Base-by-base conservation (phyloP, 371 early-diverging fungal species). In the Apophysomyces trapeziformis region DNA sequence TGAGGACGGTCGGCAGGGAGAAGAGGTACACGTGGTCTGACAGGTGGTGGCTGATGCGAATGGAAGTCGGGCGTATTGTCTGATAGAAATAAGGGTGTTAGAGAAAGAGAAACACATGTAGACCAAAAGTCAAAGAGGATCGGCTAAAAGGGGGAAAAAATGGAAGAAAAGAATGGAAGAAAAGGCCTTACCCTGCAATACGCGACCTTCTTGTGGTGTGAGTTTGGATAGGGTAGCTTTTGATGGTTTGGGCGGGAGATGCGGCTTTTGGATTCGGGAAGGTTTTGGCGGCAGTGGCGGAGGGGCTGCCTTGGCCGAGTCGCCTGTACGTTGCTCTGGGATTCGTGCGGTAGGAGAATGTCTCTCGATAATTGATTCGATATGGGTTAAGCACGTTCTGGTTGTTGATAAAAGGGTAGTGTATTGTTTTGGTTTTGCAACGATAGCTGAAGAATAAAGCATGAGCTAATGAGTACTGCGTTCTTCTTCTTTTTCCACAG, bases 271-370 rank as follows among this genome's bases (percentile, higher is more conserved):
- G 63, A 76, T 74, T 21, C 71, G 67, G 7, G 68, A 71, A 6
- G 80, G 80, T 63, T 79, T 79, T 11, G 80, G 80, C 9, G 80
- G 80, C 35, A 76, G 38, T 14, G 79, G 80, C 14, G 80, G 80
- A 2, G 71, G 72, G 18, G 66, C 46, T 12, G 41, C 44, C 36
- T 64, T 66, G 11, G 57, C 14, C n/a, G 66, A 38, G 35, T 64
- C 67, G 21, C 68, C 66, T 7, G 73, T 72, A 2, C 45, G 54
- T 50, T 71, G 71, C 21, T 50, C 18, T 9, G 21, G 21, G 54
- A 50, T 26, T 21, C 54, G 54, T 6, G 54, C n/a, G 21, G 16
- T 13, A 26, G 68, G 68, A 32, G 69, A 64, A 60, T 80, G 84
- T 1, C 62, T 65, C 16, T 73, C 74, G 38, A 79, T 72, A n/a